Evolutionary conservation across 352 stramenopile species (phyloP).

Genomic region (Phytopythium vexans): DNA sequence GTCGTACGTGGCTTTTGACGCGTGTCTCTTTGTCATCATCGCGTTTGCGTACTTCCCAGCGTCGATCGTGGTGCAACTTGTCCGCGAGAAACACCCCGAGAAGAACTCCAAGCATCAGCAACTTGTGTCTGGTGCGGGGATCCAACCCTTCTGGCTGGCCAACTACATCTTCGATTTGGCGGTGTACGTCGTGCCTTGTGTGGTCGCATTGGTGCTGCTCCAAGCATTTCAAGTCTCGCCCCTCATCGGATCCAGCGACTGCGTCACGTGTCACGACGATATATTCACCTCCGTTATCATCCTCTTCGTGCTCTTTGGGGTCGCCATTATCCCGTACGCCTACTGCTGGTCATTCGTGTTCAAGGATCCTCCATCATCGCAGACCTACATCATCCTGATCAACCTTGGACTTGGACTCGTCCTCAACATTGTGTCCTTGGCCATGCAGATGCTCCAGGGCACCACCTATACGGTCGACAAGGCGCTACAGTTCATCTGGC

Average conservation of each 20-base stretch:
- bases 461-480: too few relatives aligned
- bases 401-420: too few relatives aligned
- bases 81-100: conserved; percentile 89
- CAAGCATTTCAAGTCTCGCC: too few relatives aligned
- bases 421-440: too few relatives aligned
- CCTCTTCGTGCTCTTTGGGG: conserved; percentile 52
- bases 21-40: conserved; percentile 84
- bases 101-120: conserved; percentile 96
- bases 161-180: conserved; percentile 92
- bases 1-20: conserved; percentile 64
- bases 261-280: conserved; percentile 29
- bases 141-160: conserved; percentile 94
- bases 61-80: conserved; percentile 92
- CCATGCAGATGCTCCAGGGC: conserved; percentile 25
- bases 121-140: conserved; percentile 90
- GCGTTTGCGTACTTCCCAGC: conserved; percentile 90
- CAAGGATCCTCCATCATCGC: conserved; percentile 36
- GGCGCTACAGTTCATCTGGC: conserved; percentile 61
- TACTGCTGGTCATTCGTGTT: conserved; percentile 64
- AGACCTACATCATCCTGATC: conserved; percentile 54
- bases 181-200: conserved; percentile 82
- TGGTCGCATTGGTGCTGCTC: conserved; percentile 32
- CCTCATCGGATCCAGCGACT: too few relatives aligned
- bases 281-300: too few relatives aligned
- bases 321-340: conserved; percentile 56